These are phyloP conservation scores for Salvia hispanica DNA, from an alignment of 257 asterid genomes.

Conservation along the genomic window DNA sequence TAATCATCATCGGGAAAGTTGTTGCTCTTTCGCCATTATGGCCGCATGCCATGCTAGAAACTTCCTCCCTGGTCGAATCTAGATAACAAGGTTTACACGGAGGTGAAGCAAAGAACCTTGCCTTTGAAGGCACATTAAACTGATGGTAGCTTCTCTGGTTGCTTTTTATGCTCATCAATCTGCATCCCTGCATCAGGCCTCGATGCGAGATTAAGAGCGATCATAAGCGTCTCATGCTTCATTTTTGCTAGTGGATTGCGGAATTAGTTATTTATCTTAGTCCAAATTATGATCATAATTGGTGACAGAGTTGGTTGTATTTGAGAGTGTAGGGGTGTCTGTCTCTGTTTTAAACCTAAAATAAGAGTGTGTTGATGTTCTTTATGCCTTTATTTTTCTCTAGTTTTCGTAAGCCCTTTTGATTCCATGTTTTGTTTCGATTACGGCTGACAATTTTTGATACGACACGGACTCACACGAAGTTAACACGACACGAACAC, in stretches of 20 bases:
- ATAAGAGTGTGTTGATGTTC: neutral
- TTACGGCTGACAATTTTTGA: too few species aligned
- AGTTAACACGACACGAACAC: too few species aligned
- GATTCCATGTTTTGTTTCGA: too few species aligned
- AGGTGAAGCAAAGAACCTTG: conserved; percentile 17
- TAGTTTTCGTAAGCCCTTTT: neutral
- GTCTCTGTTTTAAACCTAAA: neutral
- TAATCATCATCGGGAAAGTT: conserved; percentile 78
- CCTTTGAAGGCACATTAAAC: neutral
- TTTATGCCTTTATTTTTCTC: neutral
- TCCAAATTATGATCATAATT: neutral
- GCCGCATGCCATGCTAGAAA: conserved; percentile 45
- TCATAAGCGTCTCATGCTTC: conserved; percentile 11
- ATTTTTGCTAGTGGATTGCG: neutral
- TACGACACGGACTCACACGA: too few species aligned
- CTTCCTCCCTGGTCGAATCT: conserved; percentile 47
- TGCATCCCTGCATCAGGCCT: conserved; percentile 2
- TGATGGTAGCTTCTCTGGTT: neutral
- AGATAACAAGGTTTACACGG: conserved; percentile 23
- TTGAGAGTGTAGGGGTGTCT: neutral
- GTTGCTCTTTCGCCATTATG: conserved; percentile 85
- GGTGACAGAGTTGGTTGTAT: neutral
- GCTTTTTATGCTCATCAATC: conserved; percentile 4
- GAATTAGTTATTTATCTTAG: neutral
- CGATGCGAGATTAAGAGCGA: neutral